Percentiles rank a stretch among this genome's conserved stretches.
These are phyloP conservation scores for Calvatia gigantea DNA, from an alignment of 768 basidiomycete species.

Conservation along the genomic window DNA sequence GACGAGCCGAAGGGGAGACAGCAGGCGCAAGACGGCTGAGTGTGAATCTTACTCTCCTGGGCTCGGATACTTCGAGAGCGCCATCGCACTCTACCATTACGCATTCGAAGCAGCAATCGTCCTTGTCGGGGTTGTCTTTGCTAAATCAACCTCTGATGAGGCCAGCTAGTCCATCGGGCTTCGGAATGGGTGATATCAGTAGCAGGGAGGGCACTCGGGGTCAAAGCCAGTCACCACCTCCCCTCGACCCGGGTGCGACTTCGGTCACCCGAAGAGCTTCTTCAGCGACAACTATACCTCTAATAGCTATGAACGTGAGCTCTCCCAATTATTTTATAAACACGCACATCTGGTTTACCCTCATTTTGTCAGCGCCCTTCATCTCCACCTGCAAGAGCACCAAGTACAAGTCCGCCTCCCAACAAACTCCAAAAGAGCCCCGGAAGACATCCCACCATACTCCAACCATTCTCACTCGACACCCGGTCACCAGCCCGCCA, in stretches of 20 bases:
- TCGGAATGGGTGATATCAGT: background rate
- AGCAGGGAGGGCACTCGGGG: background rate
- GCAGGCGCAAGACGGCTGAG: background rate
- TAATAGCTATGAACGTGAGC: background rate
- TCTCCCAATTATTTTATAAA: background rate
- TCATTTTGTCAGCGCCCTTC: background rate
- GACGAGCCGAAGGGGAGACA: background rate
- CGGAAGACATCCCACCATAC: background rate
- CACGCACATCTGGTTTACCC: background rate
- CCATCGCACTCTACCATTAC: background rate
- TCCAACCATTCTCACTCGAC: background rate
- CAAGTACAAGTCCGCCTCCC: background rate
- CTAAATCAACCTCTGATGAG: conserved; percentile 5
- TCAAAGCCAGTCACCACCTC: background rate
- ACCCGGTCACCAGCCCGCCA: background rate
- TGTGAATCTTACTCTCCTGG: background rate
- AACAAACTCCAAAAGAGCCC: background rate
- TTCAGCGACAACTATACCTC: background rate
- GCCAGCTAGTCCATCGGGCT: background rate
- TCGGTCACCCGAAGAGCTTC: background rate
- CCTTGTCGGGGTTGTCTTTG: conserved; percentile 3
- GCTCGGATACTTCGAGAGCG: background rate
- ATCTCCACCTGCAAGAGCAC: background rate
- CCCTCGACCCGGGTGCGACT: background rate
- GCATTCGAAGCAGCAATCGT: background rate